Percentiles rank a stretch among this genome's conserved stretches.
Evolutionary conservation across 805 yeast species (phyloP).

Genomic region (Wickerhamiella qilinensis): DNA sequence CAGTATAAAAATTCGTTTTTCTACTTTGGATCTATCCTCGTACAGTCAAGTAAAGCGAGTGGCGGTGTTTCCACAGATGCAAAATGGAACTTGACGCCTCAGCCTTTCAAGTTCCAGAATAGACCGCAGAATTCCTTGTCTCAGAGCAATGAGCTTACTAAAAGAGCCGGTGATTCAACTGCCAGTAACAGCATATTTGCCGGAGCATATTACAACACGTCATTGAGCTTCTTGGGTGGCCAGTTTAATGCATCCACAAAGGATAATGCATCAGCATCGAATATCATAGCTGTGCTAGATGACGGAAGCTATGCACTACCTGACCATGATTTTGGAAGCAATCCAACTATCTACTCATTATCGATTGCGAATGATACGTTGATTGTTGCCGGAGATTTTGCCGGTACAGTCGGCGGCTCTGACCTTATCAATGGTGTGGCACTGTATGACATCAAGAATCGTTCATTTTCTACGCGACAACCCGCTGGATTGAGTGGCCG

Average conservation of each 20-base stretch:
- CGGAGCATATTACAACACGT: slow-evolving; percentile 31
- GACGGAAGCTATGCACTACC: slow-evolving; percentile 13
- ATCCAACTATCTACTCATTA: slow-evolving; percentile 15
- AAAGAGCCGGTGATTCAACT: background rate
- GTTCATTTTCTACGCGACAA: slow-evolving; percentile 29
- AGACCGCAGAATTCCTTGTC: background rate
- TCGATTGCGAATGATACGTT: slow-evolving; percentile 13
- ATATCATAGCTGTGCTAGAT: slow-evolving; percentile 19
- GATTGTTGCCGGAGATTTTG: slow-evolving; percentile 20
- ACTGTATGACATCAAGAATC: slow-evolving; percentile 33
- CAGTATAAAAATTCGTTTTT: slow-evolving; percentile 7
- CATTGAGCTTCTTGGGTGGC: slow-evolving; percentile 46
- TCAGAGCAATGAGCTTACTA: background rate
- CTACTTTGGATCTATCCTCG: slow-evolving; percentile 20
- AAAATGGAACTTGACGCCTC: slow-evolving; percentile 8
- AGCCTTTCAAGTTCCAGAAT: slow-evolving; percentile 10
- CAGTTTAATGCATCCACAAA: slow-evolving; percentile 26
- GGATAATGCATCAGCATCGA: slow-evolving; percentile 15
- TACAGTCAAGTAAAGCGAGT: slow-evolving; percentile 11
- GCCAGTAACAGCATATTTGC: slow-evolving; percentile 15
- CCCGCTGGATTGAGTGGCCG: slow-evolving; percentile 30
- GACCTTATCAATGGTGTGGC: slow-evolving; percentile 28
- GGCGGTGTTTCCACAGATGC: slow-evolving; percentile 17
- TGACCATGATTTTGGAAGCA: slow-evolving; percentile 8
- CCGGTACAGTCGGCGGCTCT: background rate